Evolutionary conservation across 2,329 filamentous ascomycete species (phyloP).

Genomic region (Zymoseptoria brevis): DNA sequence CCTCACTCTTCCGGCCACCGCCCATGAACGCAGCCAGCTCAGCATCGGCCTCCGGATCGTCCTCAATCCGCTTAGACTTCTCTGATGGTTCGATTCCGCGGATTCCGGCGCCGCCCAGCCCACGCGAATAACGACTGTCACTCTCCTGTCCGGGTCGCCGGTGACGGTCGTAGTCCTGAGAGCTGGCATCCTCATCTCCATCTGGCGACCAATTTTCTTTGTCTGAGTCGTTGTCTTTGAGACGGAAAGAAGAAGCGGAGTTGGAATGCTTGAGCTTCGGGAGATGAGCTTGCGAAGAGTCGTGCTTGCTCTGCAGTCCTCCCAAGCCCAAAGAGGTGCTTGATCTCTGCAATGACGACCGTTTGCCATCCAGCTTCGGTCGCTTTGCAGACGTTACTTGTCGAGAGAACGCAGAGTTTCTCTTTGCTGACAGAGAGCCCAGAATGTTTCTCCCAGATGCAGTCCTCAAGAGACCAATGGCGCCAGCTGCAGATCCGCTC

Average conservation of each 20-base stretch:
- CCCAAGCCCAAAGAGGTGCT: conserved; percentile 25
- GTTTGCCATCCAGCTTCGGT: conserved; percentile 42
- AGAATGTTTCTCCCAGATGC: conserved; percentile 50
- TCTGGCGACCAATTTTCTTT: conserved; percentile 82
- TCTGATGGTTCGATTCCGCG: neutral
- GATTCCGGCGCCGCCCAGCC: neutral
- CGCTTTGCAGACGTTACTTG: conserved; percentile 23
- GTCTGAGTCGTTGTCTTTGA: conserved; percentile 66
- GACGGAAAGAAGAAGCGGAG: conserved; percentile 35
- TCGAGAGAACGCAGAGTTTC: conserved; percentile 44
- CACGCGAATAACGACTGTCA: neutral
- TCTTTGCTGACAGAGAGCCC: conserved; percentile 53
- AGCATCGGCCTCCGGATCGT: conserved; percentile 44
- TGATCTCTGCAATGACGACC: conserved; percentile 24
- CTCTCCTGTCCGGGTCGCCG: neutral
- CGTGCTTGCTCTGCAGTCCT: conserved; percentile 22
- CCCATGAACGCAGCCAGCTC: conserved; percentile 71
- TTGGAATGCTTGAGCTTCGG: conserved; percentile 24
- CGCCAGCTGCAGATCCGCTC: conserved; percentile 69
- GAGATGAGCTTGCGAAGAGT: neutral
- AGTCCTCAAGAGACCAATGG: conserved; percentile 72
- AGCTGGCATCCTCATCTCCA: conserved; percentile 12
- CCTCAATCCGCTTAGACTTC: conserved; percentile 21
- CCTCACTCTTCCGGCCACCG: conserved; percentile 42
- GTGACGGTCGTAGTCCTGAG: neutral